Evolutionary conservation across 208 protist species (phyloP).

Genomic region (Leishmania guyanensis): DNA sequence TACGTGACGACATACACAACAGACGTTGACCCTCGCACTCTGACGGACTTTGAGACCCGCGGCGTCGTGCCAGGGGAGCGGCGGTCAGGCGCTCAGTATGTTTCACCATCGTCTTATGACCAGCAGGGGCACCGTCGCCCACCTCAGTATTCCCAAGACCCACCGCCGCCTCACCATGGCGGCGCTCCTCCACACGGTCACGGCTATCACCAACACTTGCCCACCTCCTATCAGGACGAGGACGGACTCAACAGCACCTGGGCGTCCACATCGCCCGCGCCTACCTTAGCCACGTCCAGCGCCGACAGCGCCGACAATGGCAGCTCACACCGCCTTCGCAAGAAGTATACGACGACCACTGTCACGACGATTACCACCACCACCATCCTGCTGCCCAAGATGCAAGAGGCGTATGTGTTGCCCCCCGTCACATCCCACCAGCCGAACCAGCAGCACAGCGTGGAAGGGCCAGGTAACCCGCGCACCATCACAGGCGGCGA

Average conservation of each 20-base stretch:
- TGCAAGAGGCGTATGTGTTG: conserved; percentile 41
- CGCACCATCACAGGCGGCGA: not conserved
- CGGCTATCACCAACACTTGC: conserved; percentile 4
- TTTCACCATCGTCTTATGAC: not conserved
- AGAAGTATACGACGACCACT: conserved; percentile 74
- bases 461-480: not conserved
- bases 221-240: conserved; percentile 1
- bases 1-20: conserved; percentile 43
- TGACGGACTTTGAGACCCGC: conserved; percentile 37
- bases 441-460: conserved; percentile 18
- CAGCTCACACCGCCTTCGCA: conserved; percentile 42
- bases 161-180: not conserved
- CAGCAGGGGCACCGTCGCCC: not conserved
- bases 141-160: not conserved
- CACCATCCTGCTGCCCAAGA: conserved; percentile 58
- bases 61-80: conserved; percentile 11
- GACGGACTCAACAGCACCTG: not conserved
- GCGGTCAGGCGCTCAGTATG: not conserved
- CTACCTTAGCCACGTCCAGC: not conserved
- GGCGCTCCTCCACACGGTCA: not conserved
- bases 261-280: conserved; percentile 7
- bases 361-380: conserved; percentile 76
- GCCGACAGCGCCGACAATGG: conserved; percentile 2
- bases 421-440: conserved; percentile 29
- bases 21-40: conserved; percentile 42